Evolutionary conservation across 129 eudicot species (phyloP), one percentile per base, ranked within the genome.

Genomic region (Ambrosia trifida): DNA sequence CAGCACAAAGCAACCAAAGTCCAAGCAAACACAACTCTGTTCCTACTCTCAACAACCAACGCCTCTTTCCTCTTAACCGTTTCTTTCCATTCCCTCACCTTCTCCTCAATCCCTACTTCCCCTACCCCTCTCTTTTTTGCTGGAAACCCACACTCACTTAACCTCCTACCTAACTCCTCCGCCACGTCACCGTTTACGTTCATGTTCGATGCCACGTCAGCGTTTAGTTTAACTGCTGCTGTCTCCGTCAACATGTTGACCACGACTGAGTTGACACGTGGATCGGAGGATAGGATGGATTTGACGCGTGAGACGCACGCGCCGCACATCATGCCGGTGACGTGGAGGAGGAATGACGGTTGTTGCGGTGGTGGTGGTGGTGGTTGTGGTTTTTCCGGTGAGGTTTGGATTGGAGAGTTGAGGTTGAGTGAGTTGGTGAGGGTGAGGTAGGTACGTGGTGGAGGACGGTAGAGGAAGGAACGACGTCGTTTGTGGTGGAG

Each of bases 301-400:
- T 91, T 91, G 50, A 91, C 96, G 35, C 97, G 96, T 30, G 96
- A 73, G 0, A 79, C 96, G 79, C 97, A 88, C 56, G 87, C 96
- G 75, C 93, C 96, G 62, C 94, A 88, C 96, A 91, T 84, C 97
- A 91, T 91, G n/a, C 97, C 97, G 5, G 87, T 78, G 2, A 91
- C 97, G 19, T 88, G 96, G 17, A 91, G 93, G 4, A 91, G 85
- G 1, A 91, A 71, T 0, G 92, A 83, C 43, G 76, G 73, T 31
- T 73, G 73, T 13, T 50, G 74, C 12, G 62, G 75, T 50, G n/a
- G 49, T 11, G 12, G 76, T 19, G 45, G 76, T 14, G 18, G 52
- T 2, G 11, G 40, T 6, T 63, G 76, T 14, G 18, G 52, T 2
- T n/a, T 40, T 6, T 63, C 72, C 18, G 67, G 41, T 14, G 68